These are phyloP conservation scores for Fusarium graminum DNA, from an alignment of 2,329 filamentous ascomycete species.

Conservation along the genomic window DNA sequence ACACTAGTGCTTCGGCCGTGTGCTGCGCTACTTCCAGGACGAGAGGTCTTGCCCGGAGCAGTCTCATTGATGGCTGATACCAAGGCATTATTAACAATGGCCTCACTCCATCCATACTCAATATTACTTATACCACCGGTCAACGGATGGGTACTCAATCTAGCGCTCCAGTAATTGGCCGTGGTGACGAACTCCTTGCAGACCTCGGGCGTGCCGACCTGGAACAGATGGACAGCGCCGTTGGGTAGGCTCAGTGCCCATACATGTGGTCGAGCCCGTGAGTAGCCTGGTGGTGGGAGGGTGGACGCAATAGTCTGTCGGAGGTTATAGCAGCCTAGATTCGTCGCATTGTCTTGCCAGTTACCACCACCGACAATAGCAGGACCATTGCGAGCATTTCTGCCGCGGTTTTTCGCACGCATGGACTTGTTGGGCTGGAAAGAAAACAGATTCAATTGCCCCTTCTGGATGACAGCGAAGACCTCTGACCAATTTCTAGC, in stretches of 20 bases:
- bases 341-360: slow-evolving; percentile 97
- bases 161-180: slow-evolving; percentile 97
- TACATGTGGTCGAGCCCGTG: slow-evolving; percentile 88
- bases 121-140: slow-evolving; percentile 95
- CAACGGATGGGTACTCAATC: slow-evolving; percentile 92
- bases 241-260: slow-evolving; percentile 94
- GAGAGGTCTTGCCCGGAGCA: slow-evolving; percentile 55
- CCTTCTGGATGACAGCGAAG: slow-evolving; percentile 96
- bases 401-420: slow-evolving; percentile 73
- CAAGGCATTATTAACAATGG: slow-evolving; percentile 75
- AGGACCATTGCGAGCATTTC: slow-evolving; percentile 63
- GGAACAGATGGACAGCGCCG: slow-evolving; percentile 97
- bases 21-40: slow-evolving; percentile 65
- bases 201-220: slow-evolving; percentile 95
- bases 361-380: slow-evolving; percentile 92
- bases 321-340: slow-evolving; percentile 86
- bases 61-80: slow-evolving; percentile 66
- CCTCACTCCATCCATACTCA: slow-evolving; percentile 96
- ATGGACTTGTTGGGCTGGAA: slow-evolving; percentile 86
- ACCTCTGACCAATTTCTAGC: slow-evolving; percentile 95
- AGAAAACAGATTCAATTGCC: slow-evolving; percentile 92
- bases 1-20: slow-evolving; percentile 59
- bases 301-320: slow-evolving; percentile 92
- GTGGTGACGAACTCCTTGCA: slow-evolving; percentile 94
- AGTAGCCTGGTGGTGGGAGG: slow-evolving; percentile 92